Percentiles rank a stretch among this genome's conserved stretches.
These are phyloP conservation scores for Triangularia setosa DNA, from an alignment of 2,329 filamentous ascomycete genomes.

Conservation along the genomic window DNA sequence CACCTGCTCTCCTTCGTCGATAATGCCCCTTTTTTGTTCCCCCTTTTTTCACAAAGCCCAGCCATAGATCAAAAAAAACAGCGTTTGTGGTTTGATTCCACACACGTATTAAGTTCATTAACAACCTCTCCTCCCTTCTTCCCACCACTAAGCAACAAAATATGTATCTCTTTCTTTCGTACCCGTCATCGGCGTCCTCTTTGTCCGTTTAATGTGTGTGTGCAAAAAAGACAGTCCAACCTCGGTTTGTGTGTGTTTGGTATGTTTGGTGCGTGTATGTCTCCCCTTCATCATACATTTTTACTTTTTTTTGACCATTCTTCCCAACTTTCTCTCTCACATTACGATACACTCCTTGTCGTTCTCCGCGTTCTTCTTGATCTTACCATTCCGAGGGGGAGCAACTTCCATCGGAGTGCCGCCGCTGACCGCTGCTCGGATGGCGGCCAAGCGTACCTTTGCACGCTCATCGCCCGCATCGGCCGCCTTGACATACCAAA, in stretches of 20 bases:
- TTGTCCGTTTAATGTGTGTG: neutral
- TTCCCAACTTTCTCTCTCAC: conserved; percentile 34
- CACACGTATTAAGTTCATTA: neutral
- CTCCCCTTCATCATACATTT: neutral
- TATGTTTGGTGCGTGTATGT: neutral
- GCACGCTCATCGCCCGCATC: conserved; percentile 88
- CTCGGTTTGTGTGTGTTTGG: neutral
- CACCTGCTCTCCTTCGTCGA: neutral
- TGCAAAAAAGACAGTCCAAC: neutral
- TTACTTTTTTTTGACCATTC: neutral
- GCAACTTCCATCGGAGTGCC: conserved; percentile 55
- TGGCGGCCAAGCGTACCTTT: conserved; percentile 79
- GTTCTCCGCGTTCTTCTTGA: conserved; percentile 41
- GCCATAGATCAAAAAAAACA: conserved; percentile 2
- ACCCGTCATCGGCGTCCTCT: neutral
- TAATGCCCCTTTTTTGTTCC: neutral
- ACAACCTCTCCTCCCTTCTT: neutral
- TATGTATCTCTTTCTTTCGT: neutral
- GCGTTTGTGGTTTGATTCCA: neutral
- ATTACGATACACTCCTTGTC: conserved; percentile 57
- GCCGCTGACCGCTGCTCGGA: conserved; percentile 72
- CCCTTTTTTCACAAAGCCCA: conserved; percentile 9
- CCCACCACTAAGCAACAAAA: neutral
- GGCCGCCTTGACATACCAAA: conserved; percentile 96
- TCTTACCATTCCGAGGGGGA: conserved; percentile 48